Conservation (phyloP, 345 rosid genomes). For the Iberis pinnata region DNA sequence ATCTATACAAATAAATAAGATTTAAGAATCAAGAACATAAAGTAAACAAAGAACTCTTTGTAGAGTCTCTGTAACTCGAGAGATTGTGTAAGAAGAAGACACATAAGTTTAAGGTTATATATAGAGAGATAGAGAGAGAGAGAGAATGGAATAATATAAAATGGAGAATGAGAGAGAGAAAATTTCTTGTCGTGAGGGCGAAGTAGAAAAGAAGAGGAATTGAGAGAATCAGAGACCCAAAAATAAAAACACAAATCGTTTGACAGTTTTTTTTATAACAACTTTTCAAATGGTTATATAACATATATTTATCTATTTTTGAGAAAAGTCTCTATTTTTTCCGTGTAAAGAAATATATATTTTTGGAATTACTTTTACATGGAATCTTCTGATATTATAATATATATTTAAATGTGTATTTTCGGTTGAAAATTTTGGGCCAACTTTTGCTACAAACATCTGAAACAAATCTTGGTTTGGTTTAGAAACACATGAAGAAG, state of each 20-base stretch:
- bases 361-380: too few relatives aligned
- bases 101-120: constrained; percentile 11
- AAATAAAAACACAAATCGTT: constrained; percentile 17
- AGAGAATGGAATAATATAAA: background rate
- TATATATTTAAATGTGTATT: too few relatives aligned
- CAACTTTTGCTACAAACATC: background rate
- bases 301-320: too few relatives aligned
- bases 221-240: constrained; percentile 18
- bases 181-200: constrained; percentile 31
- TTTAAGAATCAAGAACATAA: background rate
- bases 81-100: constrained; percentile 21
- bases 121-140: constrained; percentile 13
- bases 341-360: constrained; percentile 26
- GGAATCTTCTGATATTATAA: too few relatives aligned
- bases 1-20: too few relatives aligned
- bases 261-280: constrained; percentile 7
- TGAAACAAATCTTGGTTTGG: constrained; percentile 2
- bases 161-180: constrained; percentile 5
- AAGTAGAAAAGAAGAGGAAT: constrained; percentile 27
- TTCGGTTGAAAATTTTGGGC: background rate
- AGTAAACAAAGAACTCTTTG: constrained; percentile 1
- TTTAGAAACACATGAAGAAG: too few relatives aligned
- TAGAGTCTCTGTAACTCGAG: constrained; percentile 10
- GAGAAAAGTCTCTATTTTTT: constrained; percentile 31
- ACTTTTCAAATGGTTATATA: too few relatives aligned